A percentile compares a stretch with the other conserved stretches of the same genome.
These are phyloP conservation scores for Coemansia sp. DNA, from an alignment of 192 early-diverging fungal genomes.

Conservation along the genomic window DNA sequence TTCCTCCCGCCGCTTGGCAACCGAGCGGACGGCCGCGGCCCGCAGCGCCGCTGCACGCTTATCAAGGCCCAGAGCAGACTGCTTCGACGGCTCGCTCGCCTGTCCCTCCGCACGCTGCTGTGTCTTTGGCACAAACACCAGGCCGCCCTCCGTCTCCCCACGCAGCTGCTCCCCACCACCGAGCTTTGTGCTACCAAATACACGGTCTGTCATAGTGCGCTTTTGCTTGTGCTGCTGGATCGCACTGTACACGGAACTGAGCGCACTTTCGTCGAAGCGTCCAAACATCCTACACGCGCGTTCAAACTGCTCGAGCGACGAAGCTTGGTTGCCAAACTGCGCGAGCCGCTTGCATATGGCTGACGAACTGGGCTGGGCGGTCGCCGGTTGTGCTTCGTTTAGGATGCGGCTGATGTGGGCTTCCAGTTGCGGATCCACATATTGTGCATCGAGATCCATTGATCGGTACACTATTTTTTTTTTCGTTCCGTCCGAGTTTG, in stretches of 20 bases:
- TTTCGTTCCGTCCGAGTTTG: too few relatives aligned
- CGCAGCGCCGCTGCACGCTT: conserved; percentile 29
- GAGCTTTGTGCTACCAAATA: conserved; percentile 17
- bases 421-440: conserved; percentile 20
- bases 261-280: conserved; percentile 27
- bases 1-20: neutral
- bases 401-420: conserved; percentile 22
- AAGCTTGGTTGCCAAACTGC: conserved; percentile 28
- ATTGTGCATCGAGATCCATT: conserved; percentile 29
- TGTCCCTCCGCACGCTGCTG: neutral
- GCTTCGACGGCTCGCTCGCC: too few relatives aligned
- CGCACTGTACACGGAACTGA: conserved; percentile 19
- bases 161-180: too few relatives aligned
- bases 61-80: conserved; percentile 42
- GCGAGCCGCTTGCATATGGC: conserved; percentile 35
- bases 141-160: conserved; percentile 9
- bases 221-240: conserved; percentile 12
- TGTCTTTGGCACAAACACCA: conserved; percentile 43
- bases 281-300: conserved; percentile 46
- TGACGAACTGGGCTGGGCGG: conserved; percentile 13
- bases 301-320: conserved; percentile 28
- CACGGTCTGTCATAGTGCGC: neutral
- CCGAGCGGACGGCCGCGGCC: conserved; percentile 18
- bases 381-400: conserved; percentile 6
- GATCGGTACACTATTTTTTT: too few relatives aligned